A percentile compares a stretch with the other conserved stretches of the same genome.
Evolutionary conservation across 768 basidiomycete species (phyloP).

Genomic region (Termitomyces sp.): DNA sequence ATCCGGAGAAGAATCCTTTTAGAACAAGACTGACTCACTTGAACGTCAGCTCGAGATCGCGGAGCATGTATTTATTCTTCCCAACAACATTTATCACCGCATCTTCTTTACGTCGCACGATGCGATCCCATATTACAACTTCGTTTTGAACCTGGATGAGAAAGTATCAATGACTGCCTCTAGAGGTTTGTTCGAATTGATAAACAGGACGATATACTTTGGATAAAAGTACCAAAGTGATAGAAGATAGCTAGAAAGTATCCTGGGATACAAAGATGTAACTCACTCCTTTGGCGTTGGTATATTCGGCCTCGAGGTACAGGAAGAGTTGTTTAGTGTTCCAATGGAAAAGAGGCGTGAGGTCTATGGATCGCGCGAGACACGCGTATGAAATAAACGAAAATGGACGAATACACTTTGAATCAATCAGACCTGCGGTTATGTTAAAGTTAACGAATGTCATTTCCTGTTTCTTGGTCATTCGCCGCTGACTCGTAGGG

Average conservation of each 20-base stretch:
- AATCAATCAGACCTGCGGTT: slow-evolving; percentile 52
- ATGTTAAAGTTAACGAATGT: slow-evolving; percentile 80
- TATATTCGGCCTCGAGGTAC: slow-evolving; percentile 82
- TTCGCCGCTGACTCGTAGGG: slow-evolving; percentile 44
- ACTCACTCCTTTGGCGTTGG: slow-evolving; percentile 65
- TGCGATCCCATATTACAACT: slow-evolving; percentile 90
- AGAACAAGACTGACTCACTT: slow-evolving; percentile 42
- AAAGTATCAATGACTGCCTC: background rate
- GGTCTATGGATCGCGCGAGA: slow-evolving; percentile 40
- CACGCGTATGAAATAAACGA: background rate
- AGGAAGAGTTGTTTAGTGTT: slow-evolving; percentile 95
- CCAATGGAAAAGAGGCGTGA: slow-evolving; percentile 85
- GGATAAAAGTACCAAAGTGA: background rate
- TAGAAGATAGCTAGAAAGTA: background rate
- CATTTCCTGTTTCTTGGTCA: slow-evolving; percentile 62
- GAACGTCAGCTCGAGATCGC: slow-evolving; percentile 69
- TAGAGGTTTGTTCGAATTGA: background rate
- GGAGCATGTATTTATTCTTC: slow-evolving; percentile 83
- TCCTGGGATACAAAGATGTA: background rate
- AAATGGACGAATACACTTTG: background rate
- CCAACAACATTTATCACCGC: slow-evolving; percentile 58
- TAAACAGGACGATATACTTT: too few species aligned
- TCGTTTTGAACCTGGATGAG: slow-evolving; percentile 56
- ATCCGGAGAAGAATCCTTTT: background rate
- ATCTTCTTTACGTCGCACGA: slow-evolving; percentile 75